Base-by-base conservation (phyloP, 306 rosid genomes). In the Clitoria ternatea region DNA sequence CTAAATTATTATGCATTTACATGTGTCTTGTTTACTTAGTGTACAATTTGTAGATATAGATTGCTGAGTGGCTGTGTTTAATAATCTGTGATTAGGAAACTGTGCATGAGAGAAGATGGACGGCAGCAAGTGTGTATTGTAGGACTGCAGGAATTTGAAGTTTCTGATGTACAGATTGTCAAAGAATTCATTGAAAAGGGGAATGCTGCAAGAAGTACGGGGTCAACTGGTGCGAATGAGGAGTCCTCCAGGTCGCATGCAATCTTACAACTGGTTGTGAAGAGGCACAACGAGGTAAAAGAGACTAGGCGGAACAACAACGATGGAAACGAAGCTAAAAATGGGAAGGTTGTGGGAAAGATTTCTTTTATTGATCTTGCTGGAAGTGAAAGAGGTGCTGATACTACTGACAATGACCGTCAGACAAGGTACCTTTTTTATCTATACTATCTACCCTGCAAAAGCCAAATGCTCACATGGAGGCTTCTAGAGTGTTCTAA, bases 361-460 rank as follows among this genome's bases (percentile, higher is more conserved):
- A 86, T 94, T 74, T 94, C 99, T 70, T 94, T 94, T 70, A 94
- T 94, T 69, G 97, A 94, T 89, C 96, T 94, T 69, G 99, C 99
- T 70, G 99, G 99, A 56, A 94, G 97, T 78, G 99, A 94, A 89
- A 89, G 99, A 82, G 99, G 99, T 29, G 99, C 99, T 17, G 99
- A 91, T 87, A 94, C 99, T 64, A 94, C 99, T 53, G 99, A 94
- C 81, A 91, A 94, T 85, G 99, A 94, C 69, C 92, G 99, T 29
- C 99, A 94, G 75, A 94, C 99, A 8, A 87, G 99, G 97, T 91
- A 80, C 36, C 36, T 42, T 12, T 63, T 24, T 30, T 37, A 22
- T 53, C 43, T 22, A 60, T 7, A 33, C 61, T 33, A 61, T 74
- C 40, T 23, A 33, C 40, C 50, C n/a, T 40, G 23, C 12, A 55